phyloP scores from a whole-genome alignment of 345 rosid genomes.

The Pseudoturritis turrita region DNA sequence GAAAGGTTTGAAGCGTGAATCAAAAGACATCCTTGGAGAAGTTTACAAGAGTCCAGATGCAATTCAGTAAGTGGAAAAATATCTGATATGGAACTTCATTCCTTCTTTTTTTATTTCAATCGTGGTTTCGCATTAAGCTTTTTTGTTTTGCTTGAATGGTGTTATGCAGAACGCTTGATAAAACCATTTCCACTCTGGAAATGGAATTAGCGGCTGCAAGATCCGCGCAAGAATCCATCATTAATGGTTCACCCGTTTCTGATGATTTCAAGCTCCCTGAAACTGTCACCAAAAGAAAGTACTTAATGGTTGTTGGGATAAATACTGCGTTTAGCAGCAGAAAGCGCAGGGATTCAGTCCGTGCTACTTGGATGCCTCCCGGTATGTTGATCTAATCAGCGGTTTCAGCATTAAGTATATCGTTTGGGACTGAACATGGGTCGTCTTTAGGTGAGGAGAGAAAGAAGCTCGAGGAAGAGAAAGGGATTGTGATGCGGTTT shows the following conservation, averaged over 20 bases:
- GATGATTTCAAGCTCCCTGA: slow-evolving; percentile 46
- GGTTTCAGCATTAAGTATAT: neutral
- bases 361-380: slow-evolving; percentile 97
- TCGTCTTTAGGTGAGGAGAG: slow-evolving; percentile 60
- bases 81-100: neutral
- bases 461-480: slow-evolving; percentile 92
- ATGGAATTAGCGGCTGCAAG: slow-evolving; percentile 86
- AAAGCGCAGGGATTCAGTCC: slow-evolving; percentile 90
- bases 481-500: slow-evolving; percentile 91
- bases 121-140: neutral
- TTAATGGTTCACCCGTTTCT: slow-evolving; percentile 75
- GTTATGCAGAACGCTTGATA: slow-evolving; percentile 59
- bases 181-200: slow-evolving; percentile 74
- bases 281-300: slow-evolving; percentile 54
- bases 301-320: slow-evolving; percentile 84
- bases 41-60: slow-evolving; percentile 74
- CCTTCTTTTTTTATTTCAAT: neutral
- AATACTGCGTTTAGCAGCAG: slow-evolving; percentile 97
- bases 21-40: slow-evolving; percentile 54
- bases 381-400: slow-evolving; percentile 40
- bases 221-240: slow-evolving; percentile 75
- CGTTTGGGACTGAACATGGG: neutral
- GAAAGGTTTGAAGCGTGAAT: slow-evolving; percentile 53
- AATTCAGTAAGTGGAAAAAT: slow-evolving; percentile 49
- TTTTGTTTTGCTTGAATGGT: slow-evolving; percentile 9